Evolutionary conservation across 2,329 filamentous ascomycete genomes (phyloP), one percentile per base, ranked within the genome.

Genomic region (Ceratocystis ficicola): DNA sequence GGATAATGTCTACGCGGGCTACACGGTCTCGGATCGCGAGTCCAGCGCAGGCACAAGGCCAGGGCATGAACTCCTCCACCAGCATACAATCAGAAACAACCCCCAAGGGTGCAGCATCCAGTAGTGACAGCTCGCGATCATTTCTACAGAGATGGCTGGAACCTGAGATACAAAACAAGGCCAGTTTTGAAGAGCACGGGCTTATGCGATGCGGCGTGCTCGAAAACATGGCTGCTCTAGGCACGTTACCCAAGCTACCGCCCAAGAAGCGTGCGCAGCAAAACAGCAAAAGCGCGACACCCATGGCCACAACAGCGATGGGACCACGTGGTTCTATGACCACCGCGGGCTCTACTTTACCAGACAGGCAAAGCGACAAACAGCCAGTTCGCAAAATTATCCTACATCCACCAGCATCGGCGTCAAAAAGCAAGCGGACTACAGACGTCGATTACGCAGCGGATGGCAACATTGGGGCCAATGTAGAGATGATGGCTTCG

Each of bases 161-260:
- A 72, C 82, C 82, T 10, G 76, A 80, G 6, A 76, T 84, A 48
- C 81, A 83, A 75, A 79, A 76, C 74, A 83, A 81, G 74, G 73
- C 91, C 10, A 93, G 88, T 73, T 95, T 87, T 73, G 85, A 89
- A 77, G 90, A 95, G 73, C 84, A 81, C 66, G 88, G 88, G 57
- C 81, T 94, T 70, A 79, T 87, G 71, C 81, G 87, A 62, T 84
- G 85, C 74, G 89, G 89, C 69, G 88, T 95, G 20, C 79, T 95
- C 67, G 86, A 89, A 75, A 86, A 86, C 71, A 95, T 95, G 91
- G 86, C 86, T 64, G 86, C 91, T 30, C 77, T 96, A 66, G 91
- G 91, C 50, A 81, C 85, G 65, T 79, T 86, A 70, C 91, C 91
- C 12, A 84, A 83, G 75, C 81, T 80, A 25, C 63, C 66, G 3